Base-by-base conservation (phyloP, 1,284 basidiomycete species). In the Blastosporella zonata region DNA sequence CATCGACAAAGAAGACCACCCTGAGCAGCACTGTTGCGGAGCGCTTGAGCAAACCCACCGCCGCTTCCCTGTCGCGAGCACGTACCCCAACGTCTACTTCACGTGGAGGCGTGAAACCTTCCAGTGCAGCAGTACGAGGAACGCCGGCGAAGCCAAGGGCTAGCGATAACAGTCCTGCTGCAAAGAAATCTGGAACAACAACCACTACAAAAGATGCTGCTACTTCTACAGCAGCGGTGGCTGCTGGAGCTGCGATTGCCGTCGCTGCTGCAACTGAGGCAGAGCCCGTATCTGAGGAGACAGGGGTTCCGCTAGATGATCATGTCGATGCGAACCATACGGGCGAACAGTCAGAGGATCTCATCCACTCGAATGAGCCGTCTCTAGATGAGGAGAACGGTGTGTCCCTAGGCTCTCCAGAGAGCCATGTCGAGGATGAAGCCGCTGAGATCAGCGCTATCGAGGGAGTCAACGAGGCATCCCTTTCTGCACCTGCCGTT, bases 1-100 rank as follows among this genome's bases (percentile, higher is more conserved):
- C 71, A 0, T 75, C 81, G 1, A 63, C 66, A 21, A 81, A 75
- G 69, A 85, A 82, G 65, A 59, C 67, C 12, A 68, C 74, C 2
- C 52, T 77, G 40, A 74, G 75, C 53, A 73, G 69, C 43, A 72
- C 68, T 21, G 67, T 72, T 2, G 70, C 81, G 10, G 83, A 85
- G 49, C 72, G 86, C 38, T 67, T 90, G 37, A 84, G 78, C 65
- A 87, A 87, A 63, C 87, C 86, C 9, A 89, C 87, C 0, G 84
- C 87, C 10, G 81, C 87, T 34, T 86, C 84, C 12, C 64, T 86
- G 50, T 80, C 79, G 9, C 47, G 55, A 44, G 59, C 62, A 34
- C 67, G 71, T 21, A 46, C 58, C 5, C 60, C 62, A 8, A 55
- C 55, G 22, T 37, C 36, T 10, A 12, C 36, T 22, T 4, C 41